Evolutionary conservation across 148 eudicot genomes (phyloP).

Genomic region (Arctostaphylos glauca): DNA sequence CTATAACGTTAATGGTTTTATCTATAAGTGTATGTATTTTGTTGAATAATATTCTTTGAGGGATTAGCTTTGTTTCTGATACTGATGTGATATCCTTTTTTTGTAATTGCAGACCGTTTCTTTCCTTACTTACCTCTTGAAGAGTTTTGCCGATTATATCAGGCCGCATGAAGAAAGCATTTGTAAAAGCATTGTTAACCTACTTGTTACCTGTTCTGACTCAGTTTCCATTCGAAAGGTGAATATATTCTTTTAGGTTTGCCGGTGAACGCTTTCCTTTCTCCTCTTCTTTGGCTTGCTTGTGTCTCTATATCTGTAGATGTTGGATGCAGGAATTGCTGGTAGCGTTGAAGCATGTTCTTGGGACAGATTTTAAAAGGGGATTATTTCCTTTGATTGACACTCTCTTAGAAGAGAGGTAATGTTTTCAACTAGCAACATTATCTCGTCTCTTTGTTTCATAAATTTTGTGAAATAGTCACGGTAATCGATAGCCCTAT

Average conservation of each 20-base stretch:
- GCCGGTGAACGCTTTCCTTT: not conserved
- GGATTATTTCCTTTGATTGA: constrained; percentile 95
- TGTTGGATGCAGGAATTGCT: constrained; percentile 64
- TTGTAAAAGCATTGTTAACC: constrained; percentile 94
- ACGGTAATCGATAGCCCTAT: not conserved
- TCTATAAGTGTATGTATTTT: not conserved
- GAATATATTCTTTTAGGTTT: constrained; percentile 13
- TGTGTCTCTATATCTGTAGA: constrained; percentile 9
- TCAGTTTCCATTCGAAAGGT: constrained; percentile 95
- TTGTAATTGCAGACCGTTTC: constrained; percentile 79
- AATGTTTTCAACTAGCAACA: constrained; percentile 5
- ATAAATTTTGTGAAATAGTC: not conserved
- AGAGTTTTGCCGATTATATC: constrained; percentile 90
- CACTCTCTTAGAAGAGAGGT: constrained; percentile 94
- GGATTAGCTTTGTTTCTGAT: constrained; percentile 13
- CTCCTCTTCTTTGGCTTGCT: not conserved
- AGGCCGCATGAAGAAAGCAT: constrained; percentile 95
- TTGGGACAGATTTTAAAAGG: constrained; percentile 93
- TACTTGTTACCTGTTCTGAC: constrained; percentile 97
- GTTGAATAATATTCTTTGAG: not conserved
- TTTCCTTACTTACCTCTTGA: constrained; percentile 90
- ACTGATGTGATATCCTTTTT: constrained; percentile 8
- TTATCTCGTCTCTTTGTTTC: not conserved
- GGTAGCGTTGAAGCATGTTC: constrained; percentile 93
- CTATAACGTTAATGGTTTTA: not conserved